Evolutionary conservation across 1,139 yeast species (phyloP).

Genomic region (Lodderomyces oxycetoniae): DNA sequence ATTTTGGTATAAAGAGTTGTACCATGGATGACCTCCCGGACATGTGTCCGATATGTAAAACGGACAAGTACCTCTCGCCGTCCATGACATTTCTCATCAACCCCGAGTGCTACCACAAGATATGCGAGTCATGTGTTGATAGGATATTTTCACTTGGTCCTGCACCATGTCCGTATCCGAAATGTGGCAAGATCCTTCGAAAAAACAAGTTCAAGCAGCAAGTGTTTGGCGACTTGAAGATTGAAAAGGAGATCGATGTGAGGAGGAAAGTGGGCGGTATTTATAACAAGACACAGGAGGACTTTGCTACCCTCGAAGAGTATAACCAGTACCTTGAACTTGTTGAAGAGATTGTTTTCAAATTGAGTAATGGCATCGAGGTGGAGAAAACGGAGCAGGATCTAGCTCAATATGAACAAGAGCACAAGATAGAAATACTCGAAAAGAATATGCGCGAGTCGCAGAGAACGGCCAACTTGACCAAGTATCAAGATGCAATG

Average conservation of each 20-base stretch:
- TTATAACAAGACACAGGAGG: conserved; percentile 76
- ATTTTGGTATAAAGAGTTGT: neutral
- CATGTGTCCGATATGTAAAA: conserved; percentile 97
- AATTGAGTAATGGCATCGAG: conserved; percentile 66
- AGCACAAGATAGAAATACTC: conserved; percentile 69
- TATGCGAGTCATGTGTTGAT: conserved; percentile 95
- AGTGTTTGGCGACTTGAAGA: conserved; percentile 81
- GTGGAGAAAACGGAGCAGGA: conserved; percentile 67
- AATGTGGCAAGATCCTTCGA: conserved; percentile 81
- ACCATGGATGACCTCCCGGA: conserved; percentile 46
- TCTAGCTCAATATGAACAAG: conserved; percentile 66
- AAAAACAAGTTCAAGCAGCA: conserved; percentile 89
- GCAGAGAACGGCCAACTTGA: conserved; percentile 64
- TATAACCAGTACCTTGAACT: conserved; percentile 79
- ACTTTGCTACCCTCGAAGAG: conserved; percentile 54
- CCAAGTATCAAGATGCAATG: conserved; percentile 53
- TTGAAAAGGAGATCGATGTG: conserved; percentile 89
- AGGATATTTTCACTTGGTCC: conserved; percentile 92
- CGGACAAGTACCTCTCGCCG: conserved; percentile 90
- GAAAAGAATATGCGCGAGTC: conserved; percentile 60
- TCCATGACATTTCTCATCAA: conserved; percentile 88
- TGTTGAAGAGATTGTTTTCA: conserved; percentile 76
- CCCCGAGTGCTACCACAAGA: conserved; percentile 96
- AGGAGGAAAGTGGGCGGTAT: conserved; percentile 72
- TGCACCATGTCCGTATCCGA: conserved; percentile 92